These are phyloP conservation scores for Sporothrix dimorphospora DNA, from an alignment of 2,329 filamentous ascomycete genomes.

Conservation along the genomic window DNA sequence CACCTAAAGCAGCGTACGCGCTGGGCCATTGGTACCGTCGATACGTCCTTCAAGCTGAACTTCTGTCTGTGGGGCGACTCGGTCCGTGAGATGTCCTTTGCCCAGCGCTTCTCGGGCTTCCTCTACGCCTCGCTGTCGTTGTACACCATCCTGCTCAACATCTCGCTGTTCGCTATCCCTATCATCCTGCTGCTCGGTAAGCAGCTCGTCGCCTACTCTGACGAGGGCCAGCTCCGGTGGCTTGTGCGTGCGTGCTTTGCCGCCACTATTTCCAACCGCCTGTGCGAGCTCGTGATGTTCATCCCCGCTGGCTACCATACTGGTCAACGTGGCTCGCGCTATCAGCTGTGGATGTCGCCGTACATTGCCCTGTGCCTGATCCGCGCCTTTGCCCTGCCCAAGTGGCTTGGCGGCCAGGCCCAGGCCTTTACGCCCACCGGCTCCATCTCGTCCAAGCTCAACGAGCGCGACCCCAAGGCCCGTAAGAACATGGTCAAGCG, in stretches of 20 bases:
- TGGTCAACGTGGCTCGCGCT: conserved; percentile 58
- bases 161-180: conserved; percentile 62
- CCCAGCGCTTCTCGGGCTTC: conserved; percentile 63
- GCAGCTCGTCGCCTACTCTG: conserved; percentile 60
- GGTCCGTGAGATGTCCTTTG: conserved; percentile 56
- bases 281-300: conserved; percentile 62
- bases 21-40: conserved; percentile 60
- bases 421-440: conserved; percentile 65
- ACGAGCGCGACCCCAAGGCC: conserved; percentile 58
- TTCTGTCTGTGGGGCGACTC: conserved; percentile 61
- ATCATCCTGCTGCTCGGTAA: conserved; percentile 60
- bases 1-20: conserved; percentile 61
- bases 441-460: conserved; percentile 57
- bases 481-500: conserved; percentile 58
- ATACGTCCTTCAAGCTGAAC: conserved; percentile 62
- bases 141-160: conserved; percentile 50
- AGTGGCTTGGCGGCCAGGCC: conserved; percentile 61
- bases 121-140: conserved; percentile 54
- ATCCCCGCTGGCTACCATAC: conserved; percentile 63
- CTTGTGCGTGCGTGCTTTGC: conserved; percentile 60
- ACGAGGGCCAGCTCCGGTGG: conserved; percentile 58
- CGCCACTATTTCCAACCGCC: conserved; percentile 53
- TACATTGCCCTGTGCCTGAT: conserved; percentile 62
- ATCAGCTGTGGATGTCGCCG: conserved; percentile 65
- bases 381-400: conserved; percentile 60